Percentiles rank a stretch among this genome's conserved stretches.
Evolutionary conservation across 805 yeast genomes (phyloP).

Genomic region (Pichia rugopelliculosa): DNA sequence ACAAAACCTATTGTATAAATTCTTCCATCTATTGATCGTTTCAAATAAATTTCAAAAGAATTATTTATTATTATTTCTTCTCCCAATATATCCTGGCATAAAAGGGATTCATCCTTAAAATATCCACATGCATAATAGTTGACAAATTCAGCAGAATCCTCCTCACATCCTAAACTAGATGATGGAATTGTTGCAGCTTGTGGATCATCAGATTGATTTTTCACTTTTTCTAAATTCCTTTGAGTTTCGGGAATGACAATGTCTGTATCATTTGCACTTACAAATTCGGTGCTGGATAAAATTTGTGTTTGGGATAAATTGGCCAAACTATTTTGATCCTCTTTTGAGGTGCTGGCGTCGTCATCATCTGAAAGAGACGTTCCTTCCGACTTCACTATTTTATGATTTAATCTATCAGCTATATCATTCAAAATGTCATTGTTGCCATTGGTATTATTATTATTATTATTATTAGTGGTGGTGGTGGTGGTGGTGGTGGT

Average conservation of each 20-base stretch:
- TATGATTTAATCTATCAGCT: not conserved
- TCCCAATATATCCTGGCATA: constrained; percentile 1
- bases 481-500: too few relatives aligned
- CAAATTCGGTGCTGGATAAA: not conserved
- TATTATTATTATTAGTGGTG: not conserved
- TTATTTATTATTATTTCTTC: constrained; percentile 5
- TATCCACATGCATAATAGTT: constrained; percentile 5
- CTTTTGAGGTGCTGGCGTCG: not conserved
- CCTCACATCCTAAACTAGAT: not conserved
- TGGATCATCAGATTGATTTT: not conserved
- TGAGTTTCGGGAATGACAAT: not conserved
- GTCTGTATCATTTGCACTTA: not conserved
- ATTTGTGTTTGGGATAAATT: not conserved
- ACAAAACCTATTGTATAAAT: constrained; percentile 4
- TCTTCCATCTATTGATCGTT: not conserved
- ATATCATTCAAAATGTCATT: not conserved
- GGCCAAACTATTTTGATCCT: not conserved
- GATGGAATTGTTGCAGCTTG: not conserved
- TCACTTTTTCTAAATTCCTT: not conserved
- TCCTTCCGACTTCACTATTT: not conserved
- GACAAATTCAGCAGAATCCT: not conserved
- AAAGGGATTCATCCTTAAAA: constrained; percentile 2
- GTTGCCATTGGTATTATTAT: not conserved
- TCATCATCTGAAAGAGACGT: not conserved
- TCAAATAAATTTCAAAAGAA: constrained; percentile 11